Evolutionary conservation across 164 flowering plant genomes (phyloP).

Genomic region (Vitis riparia): DNA sequence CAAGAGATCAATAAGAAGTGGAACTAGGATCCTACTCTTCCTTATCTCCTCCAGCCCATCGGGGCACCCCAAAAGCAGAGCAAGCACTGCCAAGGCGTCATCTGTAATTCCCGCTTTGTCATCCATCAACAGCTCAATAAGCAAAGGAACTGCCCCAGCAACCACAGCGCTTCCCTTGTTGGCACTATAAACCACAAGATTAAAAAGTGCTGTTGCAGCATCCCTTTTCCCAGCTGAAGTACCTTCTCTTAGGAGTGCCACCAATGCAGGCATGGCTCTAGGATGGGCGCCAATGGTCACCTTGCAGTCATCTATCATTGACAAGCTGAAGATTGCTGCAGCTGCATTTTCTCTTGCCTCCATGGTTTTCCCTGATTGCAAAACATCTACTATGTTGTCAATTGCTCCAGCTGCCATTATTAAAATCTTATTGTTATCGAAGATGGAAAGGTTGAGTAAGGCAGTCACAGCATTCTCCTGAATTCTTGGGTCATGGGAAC

Average conservation of each 20-base stretch:
- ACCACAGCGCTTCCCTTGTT: slow-evolving; percentile 47
- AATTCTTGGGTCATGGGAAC: slow-evolving; percentile 47
- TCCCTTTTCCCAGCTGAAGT: slow-evolving; percentile 66
- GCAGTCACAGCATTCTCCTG: slow-evolving; percentile 83
- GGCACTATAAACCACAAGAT: slow-evolving; percentile 45
- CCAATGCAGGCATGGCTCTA: slow-evolving; percentile 55
- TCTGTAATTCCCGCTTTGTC: slow-evolving; percentile 73
- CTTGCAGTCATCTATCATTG: slow-evolving; percentile 64
- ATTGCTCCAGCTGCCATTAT: slow-evolving; percentile 71
- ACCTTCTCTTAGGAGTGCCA: slow-evolving; percentile 62
- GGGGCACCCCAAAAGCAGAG: slow-evolving; percentile 40
- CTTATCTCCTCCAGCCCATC: slow-evolving; percentile 58
- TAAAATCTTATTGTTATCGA: slow-evolving; percentile 55
- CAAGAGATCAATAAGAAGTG: slow-evolving; percentile 56
- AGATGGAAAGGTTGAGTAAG: slow-evolving; percentile 69
- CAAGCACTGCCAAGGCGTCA: slow-evolving; percentile 56
- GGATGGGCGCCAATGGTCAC: slow-evolving; percentile 57
- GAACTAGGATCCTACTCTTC: slow-evolving; percentile 40
- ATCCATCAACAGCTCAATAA: slow-evolving; percentile 53
- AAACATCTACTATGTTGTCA: slow-evolving; percentile 47
- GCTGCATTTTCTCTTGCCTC: slow-evolving; percentile 91
- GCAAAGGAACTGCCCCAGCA: slow-evolving; percentile 64
- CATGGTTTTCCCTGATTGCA: slow-evolving; percentile 55
- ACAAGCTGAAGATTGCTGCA: slow-evolving; percentile 69
- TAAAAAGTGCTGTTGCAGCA: slow-evolving; percentile 71